A percentile compares a stretch with the other conserved stretches of the same genome.
phyloP scores from a whole-genome alignment of 1,284 basidiomycete genomes.

The Heterobasidion parviporum region DNA sequence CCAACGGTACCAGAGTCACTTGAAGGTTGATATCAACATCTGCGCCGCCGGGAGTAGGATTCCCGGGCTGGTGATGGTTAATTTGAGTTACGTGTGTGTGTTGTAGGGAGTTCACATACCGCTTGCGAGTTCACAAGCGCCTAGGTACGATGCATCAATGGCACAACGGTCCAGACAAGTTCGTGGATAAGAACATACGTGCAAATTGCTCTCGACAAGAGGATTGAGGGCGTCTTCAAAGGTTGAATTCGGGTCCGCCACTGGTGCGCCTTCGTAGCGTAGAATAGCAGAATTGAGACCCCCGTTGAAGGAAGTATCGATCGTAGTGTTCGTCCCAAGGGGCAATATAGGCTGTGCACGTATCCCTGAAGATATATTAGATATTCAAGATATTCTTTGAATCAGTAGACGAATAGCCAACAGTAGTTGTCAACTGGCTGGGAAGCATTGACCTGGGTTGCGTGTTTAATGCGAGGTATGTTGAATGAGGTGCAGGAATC shows the following conservation, averaged over 20 bases:
- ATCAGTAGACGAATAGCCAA: not conserved
- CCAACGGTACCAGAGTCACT: conserved; percentile 12
- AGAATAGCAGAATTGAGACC: conserved; percentile 45
- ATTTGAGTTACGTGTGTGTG: not conserved
- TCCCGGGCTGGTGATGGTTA: conserved; percentile 15
- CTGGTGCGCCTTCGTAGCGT: conserved; percentile 38
- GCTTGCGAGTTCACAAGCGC: not conserved
- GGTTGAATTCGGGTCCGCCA: conserved; percentile 32
- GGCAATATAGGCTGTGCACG: conserved; percentile 7
- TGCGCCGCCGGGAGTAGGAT: conserved; percentile 7
- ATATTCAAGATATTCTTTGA: too few relatives aligned
- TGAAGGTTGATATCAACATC: conserved; percentile 15
- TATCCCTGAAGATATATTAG: conserved; percentile 11
- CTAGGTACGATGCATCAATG: not conserved
- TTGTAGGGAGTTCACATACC: not conserved
- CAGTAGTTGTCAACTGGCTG: conserved; percentile 35
- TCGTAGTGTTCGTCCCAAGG: not conserved
- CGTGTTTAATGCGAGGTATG: not conserved
- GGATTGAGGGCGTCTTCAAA: conserved; percentile 11
- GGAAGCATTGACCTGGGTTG: conserved; percentile 24
- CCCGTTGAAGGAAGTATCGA: conserved; percentile 15
- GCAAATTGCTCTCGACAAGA: conserved; percentile 21
- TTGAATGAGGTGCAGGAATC: not conserved
- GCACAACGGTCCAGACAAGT: not conserved
- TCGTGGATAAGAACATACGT: conserved; percentile 6